Base-by-base conservation (phyloP, 1,284 basidiomycete species). In the Ustilago hordei region DNA sequence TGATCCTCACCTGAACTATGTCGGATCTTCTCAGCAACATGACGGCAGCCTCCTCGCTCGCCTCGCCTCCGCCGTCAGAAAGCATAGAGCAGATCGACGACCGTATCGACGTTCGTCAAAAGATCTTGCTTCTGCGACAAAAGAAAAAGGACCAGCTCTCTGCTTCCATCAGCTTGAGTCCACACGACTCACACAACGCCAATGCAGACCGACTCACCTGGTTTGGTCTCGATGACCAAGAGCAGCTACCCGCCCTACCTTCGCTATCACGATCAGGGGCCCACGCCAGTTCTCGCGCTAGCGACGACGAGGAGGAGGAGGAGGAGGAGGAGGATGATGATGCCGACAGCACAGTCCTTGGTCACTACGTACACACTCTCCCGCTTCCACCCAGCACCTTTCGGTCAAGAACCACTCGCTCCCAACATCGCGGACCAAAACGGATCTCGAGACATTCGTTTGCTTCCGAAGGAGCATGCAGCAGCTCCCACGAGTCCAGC, bases 291-390 rank as follows among this genome's bases (percentile, higher is more conserved):
- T 48, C 53, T 39, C 55, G n/a, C 13, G 9, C 45, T 39, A 66
- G 53, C 45, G 60, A 69, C 39, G 63, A 60, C 2, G 66, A 73
- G 3, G 60, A 69, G 8, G 73, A 70, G n/a, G 62, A 60, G 4
- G 66, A 73, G 3, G 60, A 69, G 8, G 73, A 70, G n/a, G 62
- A 58, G 4, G 67, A 75, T 2, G 61, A 70, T 13, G 75, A 72
- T 34, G 62, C 58, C n/a, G 69, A 69, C 23, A 77, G 69, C 43
- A 77, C 69, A 4, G 35, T 69, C 13, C 65, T 65, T 3, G 75
- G 69, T 38, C 68, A 76, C 43, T 55, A 60, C 28, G 41, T 64
- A 13, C 38, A 45, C 17, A 61, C 58, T 2, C 17, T 70, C 3
- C 73, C 73, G 12, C 48, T 61, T 5, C 61, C 68, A 19, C 72